phyloP scores from a whole-genome alignment of 345 rosid species.

The Moricandia moricandioides region DNA sequence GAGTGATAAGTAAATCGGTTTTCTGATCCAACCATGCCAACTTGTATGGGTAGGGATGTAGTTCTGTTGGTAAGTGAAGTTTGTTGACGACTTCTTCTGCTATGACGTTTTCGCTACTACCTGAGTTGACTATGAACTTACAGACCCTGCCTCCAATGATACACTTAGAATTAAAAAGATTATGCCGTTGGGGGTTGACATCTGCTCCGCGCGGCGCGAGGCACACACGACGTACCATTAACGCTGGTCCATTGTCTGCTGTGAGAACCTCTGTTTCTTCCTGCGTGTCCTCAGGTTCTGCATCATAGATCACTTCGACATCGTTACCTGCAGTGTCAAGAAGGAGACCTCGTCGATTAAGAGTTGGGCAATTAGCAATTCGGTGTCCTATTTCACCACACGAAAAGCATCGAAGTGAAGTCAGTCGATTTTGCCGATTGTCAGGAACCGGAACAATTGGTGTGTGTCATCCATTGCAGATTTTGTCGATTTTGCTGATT shows the following conservation, averaged over 20 bases:
- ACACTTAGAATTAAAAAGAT: background rate
- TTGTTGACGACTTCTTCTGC: background rate
- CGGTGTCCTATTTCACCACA: background rate
- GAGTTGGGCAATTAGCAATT: background rate
- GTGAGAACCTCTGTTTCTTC: background rate
- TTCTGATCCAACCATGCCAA: background rate
- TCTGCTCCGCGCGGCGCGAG: background rate
- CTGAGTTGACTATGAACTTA: background rate
- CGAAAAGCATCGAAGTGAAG: background rate
- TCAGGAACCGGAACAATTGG: background rate
- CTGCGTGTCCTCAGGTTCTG: too few species aligned
- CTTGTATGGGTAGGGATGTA: background rate
- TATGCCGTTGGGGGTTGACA: background rate
- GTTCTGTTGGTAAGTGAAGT: background rate
- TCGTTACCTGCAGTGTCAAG: background rate
- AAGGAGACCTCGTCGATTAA: background rate
- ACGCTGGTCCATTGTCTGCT: background rate
- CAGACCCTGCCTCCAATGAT: background rate
- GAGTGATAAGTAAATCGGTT: background rate
- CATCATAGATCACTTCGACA: background rate
- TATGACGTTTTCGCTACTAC: background rate
- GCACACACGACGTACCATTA: background rate
- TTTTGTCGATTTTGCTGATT: too few species aligned
- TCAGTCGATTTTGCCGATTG: background rate
- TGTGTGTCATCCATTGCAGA: too few species aligned